Percentiles rank a stretch among this genome's conserved stretches.
Conservation (phyloP, 1,139 yeast genomes). For the Yamadazyma friedrichii region DNA sequence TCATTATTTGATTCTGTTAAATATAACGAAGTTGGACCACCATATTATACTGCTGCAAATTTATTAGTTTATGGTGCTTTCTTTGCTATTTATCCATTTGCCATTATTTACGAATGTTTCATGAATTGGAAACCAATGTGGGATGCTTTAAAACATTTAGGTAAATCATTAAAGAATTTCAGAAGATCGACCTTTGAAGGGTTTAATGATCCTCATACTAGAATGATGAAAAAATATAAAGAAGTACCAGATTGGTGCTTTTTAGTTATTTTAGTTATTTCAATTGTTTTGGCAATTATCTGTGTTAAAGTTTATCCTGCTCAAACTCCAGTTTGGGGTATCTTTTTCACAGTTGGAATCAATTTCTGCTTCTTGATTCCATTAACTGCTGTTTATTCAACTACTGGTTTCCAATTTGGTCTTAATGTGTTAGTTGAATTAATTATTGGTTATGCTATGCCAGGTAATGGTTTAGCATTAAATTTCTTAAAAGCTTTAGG, state of each 20-base stretch:
- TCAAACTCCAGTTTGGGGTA: constrained; percentile 54
- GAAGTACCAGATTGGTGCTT: constrained; percentile 69
- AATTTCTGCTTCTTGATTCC: constrained; percentile 57
- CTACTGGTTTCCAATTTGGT: constrained; percentile 53
- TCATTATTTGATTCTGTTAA: constrained; percentile 29
- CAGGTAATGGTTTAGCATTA: constrained; percentile 61
- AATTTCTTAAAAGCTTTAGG: constrained; percentile 61
- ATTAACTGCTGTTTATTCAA: constrained; percentile 45
- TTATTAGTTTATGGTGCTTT: constrained; percentile 38
- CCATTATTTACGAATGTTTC: constrained; percentile 33
- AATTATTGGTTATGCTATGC: constrained; percentile 60
- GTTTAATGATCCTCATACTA: constrained; percentile 56
- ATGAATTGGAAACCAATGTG: constrained; percentile 42
- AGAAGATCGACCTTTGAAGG: constrained; percentile 45
- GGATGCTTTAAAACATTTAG: constrained; percentile 18
- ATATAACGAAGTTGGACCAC: constrained; percentile 48
- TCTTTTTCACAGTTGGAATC: constrained; percentile 54
- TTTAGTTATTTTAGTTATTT: constrained; percentile 39
- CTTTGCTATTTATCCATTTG: constrained; percentile 39
- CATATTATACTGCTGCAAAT: constrained; percentile 56
- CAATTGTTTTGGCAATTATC: constrained; percentile 47
- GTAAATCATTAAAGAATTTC: constrained; percentile 24
- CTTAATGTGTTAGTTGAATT: constrained; percentile 60
- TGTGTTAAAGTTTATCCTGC: constrained; percentile 45
- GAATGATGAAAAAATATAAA: constrained; percentile 51